Percentiles rank a stretch among this genome's conserved stretches.
phyloP scores from a whole-genome alignment of 2,329 filamentous ascomycete genomes.

The Fusarium equiseti region DNA sequence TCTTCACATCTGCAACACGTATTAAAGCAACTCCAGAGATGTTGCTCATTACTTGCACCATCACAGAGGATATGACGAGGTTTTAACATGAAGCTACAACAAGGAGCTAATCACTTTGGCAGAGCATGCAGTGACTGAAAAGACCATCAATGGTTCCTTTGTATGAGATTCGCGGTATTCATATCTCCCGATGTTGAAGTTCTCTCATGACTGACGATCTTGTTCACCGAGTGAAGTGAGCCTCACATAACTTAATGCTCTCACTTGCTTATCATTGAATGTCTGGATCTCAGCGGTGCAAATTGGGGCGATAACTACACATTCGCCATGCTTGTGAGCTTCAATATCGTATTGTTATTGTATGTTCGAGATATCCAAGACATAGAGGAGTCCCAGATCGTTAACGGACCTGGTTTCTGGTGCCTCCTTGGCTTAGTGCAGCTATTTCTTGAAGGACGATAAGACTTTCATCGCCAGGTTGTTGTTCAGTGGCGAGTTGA shows the following conservation, averaged over 20 bases:
- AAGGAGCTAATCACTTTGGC: neutral
- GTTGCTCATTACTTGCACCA: no score
- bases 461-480: slow-evolving; percentile 84
- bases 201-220: fast-evolving
- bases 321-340: neutral
- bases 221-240: neutral
- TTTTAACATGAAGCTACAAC: neutral
- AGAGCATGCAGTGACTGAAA: neutral
- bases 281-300: neutral
- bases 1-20: neutral
- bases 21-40: neutral
- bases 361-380: slow-evolving; percentile 95
- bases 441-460: slow-evolving; percentile 80
- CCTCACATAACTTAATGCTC: neutral
- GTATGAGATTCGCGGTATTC: neutral
- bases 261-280: neutral
- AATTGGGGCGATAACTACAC: neutral
- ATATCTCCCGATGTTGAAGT: neutral
- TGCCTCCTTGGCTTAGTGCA: slow-evolving; percentile 79
- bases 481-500: slow-evolving; percentile 68
- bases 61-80: no score
- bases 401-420: slow-evolving; percentile 81
- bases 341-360: slow-evolving; percentile 84
- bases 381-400: slow-evolving; percentile 89
- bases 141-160: neutral